phyloP scores from a whole-genome alignment of 805 yeast species.

The Spathaspora arborariae region DNA sequence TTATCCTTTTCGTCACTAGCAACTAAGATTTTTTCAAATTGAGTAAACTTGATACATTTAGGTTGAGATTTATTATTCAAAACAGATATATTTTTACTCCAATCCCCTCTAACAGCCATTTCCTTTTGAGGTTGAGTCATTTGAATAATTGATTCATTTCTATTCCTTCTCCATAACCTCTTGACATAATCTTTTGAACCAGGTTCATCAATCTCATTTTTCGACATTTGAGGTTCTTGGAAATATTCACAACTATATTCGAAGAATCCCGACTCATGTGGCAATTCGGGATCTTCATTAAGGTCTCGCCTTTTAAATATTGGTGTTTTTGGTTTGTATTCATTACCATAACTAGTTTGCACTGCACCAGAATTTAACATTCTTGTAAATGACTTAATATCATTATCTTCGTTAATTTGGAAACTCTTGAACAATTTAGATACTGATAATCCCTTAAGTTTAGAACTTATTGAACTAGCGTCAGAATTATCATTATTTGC shows the following conservation, averaged over 20 bases:
- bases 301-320: constrained; percentile 41
- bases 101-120: constrained; percentile 75
- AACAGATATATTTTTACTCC: constrained; percentile 62
- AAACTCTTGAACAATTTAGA: constrained; percentile 34
- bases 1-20: constrained; percentile 82
- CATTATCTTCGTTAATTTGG: constrained; percentile 39
- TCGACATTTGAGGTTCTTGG: constrained; percentile 93
- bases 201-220: constrained; percentile 81
- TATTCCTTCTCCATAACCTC: constrained; percentile 81
- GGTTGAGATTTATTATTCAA: constrained; percentile 79
- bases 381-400: constrained; percentile 32
- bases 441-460: constrained; percentile 28
- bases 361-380: constrained; percentile 36
- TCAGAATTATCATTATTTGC: constrained; percentile 12
- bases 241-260: constrained; percentile 85
- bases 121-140: constrained; percentile 90
- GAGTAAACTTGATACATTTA: constrained; percentile 73
- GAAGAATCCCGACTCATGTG: constrained; percentile 60
- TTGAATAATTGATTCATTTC: constrained; percentile 82
- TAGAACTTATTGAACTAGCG: constrained; percentile 30
- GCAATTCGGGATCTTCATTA: constrained; percentile 40
- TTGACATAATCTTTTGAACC: constrained; percentile 84
- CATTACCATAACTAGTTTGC: constrained; percentile 35
- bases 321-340: constrained; percentile 56
- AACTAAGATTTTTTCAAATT: constrained; percentile 80